Percentiles rank a stretch among this genome's conserved stretches.
phyloP scores from a whole-genome alignment of 78 protist species.

The Dictyostelium brefeldianum region DNA sequence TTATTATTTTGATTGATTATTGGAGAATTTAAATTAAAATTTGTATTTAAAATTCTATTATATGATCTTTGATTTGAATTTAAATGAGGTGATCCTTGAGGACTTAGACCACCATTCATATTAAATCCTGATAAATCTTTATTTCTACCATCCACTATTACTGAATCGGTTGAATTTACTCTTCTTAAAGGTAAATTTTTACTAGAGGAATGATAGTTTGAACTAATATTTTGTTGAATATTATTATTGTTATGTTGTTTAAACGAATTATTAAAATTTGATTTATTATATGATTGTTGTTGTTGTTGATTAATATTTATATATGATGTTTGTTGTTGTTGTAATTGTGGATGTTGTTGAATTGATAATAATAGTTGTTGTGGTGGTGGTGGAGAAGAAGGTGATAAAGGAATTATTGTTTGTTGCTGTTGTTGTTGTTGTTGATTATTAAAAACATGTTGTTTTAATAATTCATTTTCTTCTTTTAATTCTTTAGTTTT shows the following conservation, averaged over 20 bases:
- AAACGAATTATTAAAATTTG: not conserved
- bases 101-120: conserved; percentile 15
- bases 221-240: not conserved
- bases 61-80: conserved; percentile 22
- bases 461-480: conserved; percentile 5
- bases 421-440: not conserved
- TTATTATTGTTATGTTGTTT: not conserved
- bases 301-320: not conserved
- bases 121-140: conserved; percentile 14
- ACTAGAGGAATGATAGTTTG: conserved; percentile 1
- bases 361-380: no score
- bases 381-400: not conserved
- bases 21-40: conserved; percentile 1
- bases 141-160: conserved; percentile 32
- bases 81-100: conserved; percentile 29
- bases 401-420: not conserved
- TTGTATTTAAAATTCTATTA: not conserved
- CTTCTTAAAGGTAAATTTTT: conserved; percentile 46
- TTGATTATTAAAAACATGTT: not conserved
- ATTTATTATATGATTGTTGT: not conserved
- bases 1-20: not conserved
- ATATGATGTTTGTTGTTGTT: conserved; percentile 15
- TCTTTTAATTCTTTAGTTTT: conserved; percentile 8
- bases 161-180: conserved; percentile 71
- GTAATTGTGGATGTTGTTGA: not conserved